Evolutionary conservation across 129 eudicot species (phyloP).

Genomic region (Dittrichia graveolens): DNA sequence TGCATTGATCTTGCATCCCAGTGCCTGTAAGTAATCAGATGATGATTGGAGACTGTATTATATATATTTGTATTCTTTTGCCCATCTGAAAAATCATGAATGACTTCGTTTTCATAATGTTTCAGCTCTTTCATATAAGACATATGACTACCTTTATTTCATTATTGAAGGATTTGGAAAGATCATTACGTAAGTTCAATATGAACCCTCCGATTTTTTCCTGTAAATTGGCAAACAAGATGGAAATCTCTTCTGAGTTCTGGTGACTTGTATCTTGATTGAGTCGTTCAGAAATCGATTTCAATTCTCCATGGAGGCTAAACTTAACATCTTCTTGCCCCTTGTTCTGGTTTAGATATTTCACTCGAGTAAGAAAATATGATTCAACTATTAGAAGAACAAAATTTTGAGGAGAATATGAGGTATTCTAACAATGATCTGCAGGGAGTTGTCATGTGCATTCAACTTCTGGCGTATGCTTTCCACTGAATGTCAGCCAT

Average conservation of each 20-base stretch:
- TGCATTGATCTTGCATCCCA: slow-evolving; percentile 58
- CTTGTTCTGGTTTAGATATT: slow-evolving; percentile 57
- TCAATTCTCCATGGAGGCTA: slow-evolving; percentile 54
- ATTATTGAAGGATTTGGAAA: slow-evolving; percentile 50
- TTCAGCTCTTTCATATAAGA: slow-evolving; percentile 1
- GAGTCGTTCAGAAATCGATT: slow-evolving; percentile 55
- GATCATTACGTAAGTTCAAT: slow-evolving; percentile 46
- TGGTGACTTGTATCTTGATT: slow-evolving; percentile 44
- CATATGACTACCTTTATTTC: slow-evolving; percentile 69
- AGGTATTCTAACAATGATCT: slow-evolving; percentile 55
- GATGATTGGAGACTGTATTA: slow-evolving; percentile 12
- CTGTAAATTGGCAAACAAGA: slow-evolving; percentile 54
- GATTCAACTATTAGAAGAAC: not conserved
- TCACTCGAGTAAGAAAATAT: slow-evolving; percentile 33
- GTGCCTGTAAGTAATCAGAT: slow-evolving; percentile 51
- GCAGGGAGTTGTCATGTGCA: slow-evolving; percentile 59
- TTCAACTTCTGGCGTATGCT: slow-evolving; percentile 72
- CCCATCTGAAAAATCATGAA: not conserved
- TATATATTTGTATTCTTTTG: not conserved
- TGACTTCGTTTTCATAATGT: not conserved
- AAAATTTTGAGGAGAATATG: slow-evolving; percentile 20
- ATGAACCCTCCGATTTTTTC: slow-evolving; percentile 51
- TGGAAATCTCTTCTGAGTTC: slow-evolving; percentile 47
- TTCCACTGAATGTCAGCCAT: slow-evolving; percentile 57
- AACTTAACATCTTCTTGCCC: slow-evolving; percentile 78